These are phyloP conservation scores for Asterophora parasitica DNA, from an alignment of 768 basidiomycete species.

Conservation along the genomic window DNA sequence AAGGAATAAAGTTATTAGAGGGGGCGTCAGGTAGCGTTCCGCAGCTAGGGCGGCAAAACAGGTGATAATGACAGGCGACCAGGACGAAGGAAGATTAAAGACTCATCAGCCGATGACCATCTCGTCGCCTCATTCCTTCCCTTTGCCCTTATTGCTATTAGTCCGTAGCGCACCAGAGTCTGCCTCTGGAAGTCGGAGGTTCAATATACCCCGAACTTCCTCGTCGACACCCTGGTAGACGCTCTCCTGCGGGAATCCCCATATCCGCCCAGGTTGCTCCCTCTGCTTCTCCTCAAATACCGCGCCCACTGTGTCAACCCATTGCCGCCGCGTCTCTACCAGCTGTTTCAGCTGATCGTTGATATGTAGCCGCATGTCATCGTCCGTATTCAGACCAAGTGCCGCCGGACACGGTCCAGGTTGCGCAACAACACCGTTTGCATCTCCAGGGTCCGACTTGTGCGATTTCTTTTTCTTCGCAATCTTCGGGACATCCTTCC, in stretches of 20 bases:
- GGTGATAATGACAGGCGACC: constrained; percentile 4
- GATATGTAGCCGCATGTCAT: constrained; percentile 57
- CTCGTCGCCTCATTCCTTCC: constrained; percentile 45
- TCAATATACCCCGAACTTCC: constrained; percentile 42
- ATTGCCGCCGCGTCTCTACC: constrained; percentile 70
- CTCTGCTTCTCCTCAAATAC: constrained; percentile 74
- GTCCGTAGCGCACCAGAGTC: constrained; percentile 16
- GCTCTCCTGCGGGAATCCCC: constrained; percentile 72
- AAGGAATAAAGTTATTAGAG: constrained; percentile 17
- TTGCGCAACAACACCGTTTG: constrained; percentile 28
- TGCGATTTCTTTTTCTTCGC: constrained; percentile 72
- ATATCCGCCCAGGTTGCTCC: constrained; percentile 62
- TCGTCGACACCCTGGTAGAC: constrained; percentile 74
- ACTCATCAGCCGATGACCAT: constrained; percentile 62
- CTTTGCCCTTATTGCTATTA: constrained; percentile 41
- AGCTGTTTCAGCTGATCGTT: constrained; percentile 66
- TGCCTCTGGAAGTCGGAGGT: constrained; percentile 18
- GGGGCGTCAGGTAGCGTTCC: neutral
- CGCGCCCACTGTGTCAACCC: constrained; percentile 72
- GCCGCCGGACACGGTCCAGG: constrained; percentile 68
- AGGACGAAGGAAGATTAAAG: constrained; percentile 3
- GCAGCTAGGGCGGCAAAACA: neutral
- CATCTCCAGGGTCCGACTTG: constrained; percentile 20
- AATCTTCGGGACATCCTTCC: constrained; percentile 71
- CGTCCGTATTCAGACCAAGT: constrained; percentile 63